Percentiles rank a stretch among this genome's conserved stretches.
phyloP scores from a whole-genome alignment of 306 rosid genomes.

The Quercus cerris region DNA sequence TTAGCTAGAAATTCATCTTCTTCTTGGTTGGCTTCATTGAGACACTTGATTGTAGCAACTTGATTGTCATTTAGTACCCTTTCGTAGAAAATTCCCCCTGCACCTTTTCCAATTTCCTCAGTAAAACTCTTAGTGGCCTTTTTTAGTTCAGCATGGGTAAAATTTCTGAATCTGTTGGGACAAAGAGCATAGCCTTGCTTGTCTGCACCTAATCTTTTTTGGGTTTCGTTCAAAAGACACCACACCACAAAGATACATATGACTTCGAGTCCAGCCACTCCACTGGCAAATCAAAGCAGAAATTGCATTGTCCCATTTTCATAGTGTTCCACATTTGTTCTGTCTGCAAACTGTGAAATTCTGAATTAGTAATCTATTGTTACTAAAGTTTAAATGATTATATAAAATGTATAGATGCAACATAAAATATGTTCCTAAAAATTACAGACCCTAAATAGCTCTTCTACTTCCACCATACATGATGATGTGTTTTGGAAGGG shows the following conservation, averaged over 20 bases:
- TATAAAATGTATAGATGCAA: too few relatives aligned
- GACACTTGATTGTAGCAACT: slow-evolving; percentile 38
- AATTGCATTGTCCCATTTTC: not conserved
- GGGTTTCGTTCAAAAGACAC: not conserved
- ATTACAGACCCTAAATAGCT: too few relatives aligned
- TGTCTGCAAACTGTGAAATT: too few relatives aligned
- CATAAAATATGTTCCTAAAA: too few relatives aligned
- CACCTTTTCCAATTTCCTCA: slow-evolving; percentile 39
- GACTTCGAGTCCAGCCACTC: slow-evolving; percentile 26
- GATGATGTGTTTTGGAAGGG: too few relatives aligned
- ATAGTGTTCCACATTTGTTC: not conserved
- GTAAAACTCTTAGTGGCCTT: slow-evolving; percentile 38
- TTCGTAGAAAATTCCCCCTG: too few relatives aligned
- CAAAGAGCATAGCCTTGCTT: slow-evolving; percentile 31
- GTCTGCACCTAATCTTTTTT: not conserved
- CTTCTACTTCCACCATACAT: too few relatives aligned
- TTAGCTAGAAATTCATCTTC: slow-evolving; percentile 41
- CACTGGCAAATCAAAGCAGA: slow-evolving; percentile 15
- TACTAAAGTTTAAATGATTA: too few relatives aligned
- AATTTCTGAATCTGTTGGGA: slow-evolving; percentile 43
- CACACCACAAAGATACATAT: slow-evolving; percentile 13
- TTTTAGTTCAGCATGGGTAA: slow-evolving; percentile 43
- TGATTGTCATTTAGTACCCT: slow-evolving; percentile 31
- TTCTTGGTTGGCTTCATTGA: slow-evolving; percentile 27
- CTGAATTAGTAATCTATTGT: too few relatives aligned